Conservation (phyloP, 371 early-diverging fungal genomes). For the Mortierella polycephala region DNA sequence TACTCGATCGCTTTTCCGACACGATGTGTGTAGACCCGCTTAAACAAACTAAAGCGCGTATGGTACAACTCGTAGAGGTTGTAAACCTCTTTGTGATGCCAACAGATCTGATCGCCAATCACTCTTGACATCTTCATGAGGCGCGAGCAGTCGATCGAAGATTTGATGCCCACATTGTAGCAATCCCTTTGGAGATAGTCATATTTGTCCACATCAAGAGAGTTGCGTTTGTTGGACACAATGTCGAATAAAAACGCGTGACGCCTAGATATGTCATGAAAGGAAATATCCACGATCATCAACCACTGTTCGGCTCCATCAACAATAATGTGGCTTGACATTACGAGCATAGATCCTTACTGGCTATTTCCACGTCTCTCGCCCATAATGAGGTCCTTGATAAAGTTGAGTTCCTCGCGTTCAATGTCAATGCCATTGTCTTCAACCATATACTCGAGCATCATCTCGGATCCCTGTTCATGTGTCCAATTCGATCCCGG, state of each 20-base stretch:
- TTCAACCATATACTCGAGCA: constrained; percentile 87
- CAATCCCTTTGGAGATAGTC: constrained; percentile 96
- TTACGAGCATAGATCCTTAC: constrained; percentile 1
- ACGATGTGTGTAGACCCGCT: constrained; percentile 93
- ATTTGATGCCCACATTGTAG: constrained; percentile 84
- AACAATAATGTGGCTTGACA: neutral
- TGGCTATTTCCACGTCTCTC: constrained; percentile 56
- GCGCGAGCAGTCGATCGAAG: constrained; percentile 82
- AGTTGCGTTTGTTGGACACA: constrained; percentile 94
- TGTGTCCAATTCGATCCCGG: constrained; percentile 88
- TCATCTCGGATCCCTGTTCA: constrained; percentile 88
- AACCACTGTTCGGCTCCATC: neutral
- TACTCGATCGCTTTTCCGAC: constrained; percentile 83
- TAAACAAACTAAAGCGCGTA: constrained; percentile 90
- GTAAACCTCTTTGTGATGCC: constrained; percentile 82
- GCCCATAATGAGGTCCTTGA: constrained; percentile 89
- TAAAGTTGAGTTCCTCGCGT: constrained; percentile 74
- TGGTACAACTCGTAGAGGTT: constrained; percentile 92
- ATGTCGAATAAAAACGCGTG: constrained; percentile 91
- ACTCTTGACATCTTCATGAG: constrained; percentile 87
- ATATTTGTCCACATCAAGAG: constrained; percentile 97
- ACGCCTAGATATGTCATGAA: constrained; percentile 26
- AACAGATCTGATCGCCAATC: constrained; percentile 90
- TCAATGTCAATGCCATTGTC: constrained; percentile 84
- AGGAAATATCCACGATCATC: neutral